Evolutionary conservation across 2,329 filamentous ascomycete species (phyloP).

Genomic region (Corniculantispora saksenae): DNA sequence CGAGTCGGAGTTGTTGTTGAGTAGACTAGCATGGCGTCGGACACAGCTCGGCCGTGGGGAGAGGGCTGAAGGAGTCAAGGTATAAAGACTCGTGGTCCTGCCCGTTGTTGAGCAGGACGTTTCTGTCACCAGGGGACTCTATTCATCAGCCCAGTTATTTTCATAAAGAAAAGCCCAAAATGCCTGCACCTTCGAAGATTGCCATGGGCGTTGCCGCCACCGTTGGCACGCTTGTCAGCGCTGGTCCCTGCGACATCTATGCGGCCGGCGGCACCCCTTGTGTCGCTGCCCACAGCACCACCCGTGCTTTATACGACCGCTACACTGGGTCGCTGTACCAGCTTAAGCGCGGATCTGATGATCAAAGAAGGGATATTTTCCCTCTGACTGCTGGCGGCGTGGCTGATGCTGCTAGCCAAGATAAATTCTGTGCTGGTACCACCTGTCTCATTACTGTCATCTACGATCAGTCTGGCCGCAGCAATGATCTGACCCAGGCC

Average conservation of each 20-base stretch:
- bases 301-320: conserved; percentile 57
- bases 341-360: conserved; percentile 52
- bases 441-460: conserved; percentile 66
- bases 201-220: not conserved
- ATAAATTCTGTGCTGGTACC: conserved; percentile 60
- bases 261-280: conserved; percentile 57
- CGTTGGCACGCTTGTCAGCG: conserved; percentile 39
- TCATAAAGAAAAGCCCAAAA: not conserved
- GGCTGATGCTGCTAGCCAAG: conserved; percentile 61
- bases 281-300: conserved; percentile 63
- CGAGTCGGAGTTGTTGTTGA: not conserved
- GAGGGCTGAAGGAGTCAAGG: not conserved
- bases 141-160: too few species aligned
- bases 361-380: conserved; percentile 47
- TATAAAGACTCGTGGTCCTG: not conserved
- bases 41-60: not conserved
- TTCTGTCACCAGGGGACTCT: not conserved
- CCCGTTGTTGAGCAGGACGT: not conserved
- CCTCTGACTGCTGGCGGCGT: conserved; percentile 61
- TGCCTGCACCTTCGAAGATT: not conserved
- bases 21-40: not conserved
- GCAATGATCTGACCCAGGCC: conserved; percentile 64
- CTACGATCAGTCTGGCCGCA: conserved; percentile 64
- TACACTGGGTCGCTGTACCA: conserved; percentile 59
- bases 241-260: conserved; percentile 63